Conservation (phyloP, 2,329 filamentous ascomycete species). For the Paraphoma chrysanthemicola region DNA sequence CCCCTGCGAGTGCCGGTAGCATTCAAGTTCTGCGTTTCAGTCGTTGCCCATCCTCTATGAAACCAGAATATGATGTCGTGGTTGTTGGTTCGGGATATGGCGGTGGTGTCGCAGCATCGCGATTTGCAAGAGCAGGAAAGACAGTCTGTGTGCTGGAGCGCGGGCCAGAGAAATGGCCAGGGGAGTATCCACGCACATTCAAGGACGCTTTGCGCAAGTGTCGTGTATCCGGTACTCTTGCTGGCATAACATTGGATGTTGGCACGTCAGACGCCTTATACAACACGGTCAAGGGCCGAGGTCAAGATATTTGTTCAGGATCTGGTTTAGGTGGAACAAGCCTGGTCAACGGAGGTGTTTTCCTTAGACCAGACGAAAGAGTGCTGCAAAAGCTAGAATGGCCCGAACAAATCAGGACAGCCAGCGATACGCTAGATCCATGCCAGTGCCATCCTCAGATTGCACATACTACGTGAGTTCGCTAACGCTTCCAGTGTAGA, state of each 20-base stretch:
- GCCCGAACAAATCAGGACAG: constrained; percentile 63
- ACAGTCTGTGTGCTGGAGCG: constrained; percentile 70
- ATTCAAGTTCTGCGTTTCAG: neutral
- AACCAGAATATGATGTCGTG: constrained; percentile 67
- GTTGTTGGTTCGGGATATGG: constrained; percentile 75
- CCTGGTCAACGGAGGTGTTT: constrained; percentile 41
- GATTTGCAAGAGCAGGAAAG: constrained; percentile 67
- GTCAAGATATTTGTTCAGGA: constrained; percentile 67
- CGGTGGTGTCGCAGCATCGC: constrained; percentile 69
- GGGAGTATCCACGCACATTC: constrained; percentile 65
- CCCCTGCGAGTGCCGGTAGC: neutral
- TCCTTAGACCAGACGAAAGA: constrained; percentile 64
- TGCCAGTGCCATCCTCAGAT: neutral
- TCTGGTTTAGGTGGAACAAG: constrained; percentile 54
- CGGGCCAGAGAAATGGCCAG: constrained; percentile 69
- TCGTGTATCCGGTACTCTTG: constrained; percentile 63
- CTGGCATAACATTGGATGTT: constrained; percentile 51
- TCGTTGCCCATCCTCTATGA: constrained; percentile 46
- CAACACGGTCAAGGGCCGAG: constrained; percentile 68
- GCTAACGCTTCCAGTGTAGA: neutral
- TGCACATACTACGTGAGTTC: neutral
- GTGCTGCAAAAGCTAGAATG: constrained; percentile 63
- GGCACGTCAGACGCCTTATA: constrained; percentile 67
- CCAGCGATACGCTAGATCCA: constrained; percentile 45
- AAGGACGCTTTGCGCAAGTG: constrained; percentile 59